These are phyloP conservation scores for Jackrogersella minutella DNA, from an alignment of 495 filamentous ascomycete species.

Conservation along the genomic window DNA sequence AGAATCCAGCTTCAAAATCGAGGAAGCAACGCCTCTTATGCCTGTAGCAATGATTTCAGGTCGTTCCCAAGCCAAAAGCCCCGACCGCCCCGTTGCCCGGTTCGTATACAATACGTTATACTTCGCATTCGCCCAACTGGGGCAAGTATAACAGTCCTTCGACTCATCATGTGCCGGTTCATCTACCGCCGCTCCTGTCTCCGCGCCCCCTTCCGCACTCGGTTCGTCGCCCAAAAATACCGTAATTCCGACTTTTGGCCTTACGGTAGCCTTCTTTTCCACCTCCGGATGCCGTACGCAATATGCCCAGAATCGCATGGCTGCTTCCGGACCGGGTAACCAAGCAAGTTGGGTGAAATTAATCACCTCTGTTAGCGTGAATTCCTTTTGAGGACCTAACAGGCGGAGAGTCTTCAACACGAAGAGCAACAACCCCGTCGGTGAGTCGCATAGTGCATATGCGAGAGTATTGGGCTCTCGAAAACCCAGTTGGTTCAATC, in stretches of 20 bases:
- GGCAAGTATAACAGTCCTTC: slow-evolving; percentile 48
- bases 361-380: slow-evolving; percentile 54
- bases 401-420: slow-evolving; percentile 50
- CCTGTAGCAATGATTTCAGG: slow-evolving; percentile 52
- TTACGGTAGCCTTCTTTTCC: slow-evolving; percentile 28
- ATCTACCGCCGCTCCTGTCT: slow-evolving; percentile 5
- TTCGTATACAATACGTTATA: slow-evolving; percentile 53
- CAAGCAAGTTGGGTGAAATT: slow-evolving; percentile 56
- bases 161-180: slow-evolving; percentile 7
- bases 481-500: slow-evolving; percentile 40
- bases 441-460: slow-evolving; percentile 63
- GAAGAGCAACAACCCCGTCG: slow-evolving; percentile 58
- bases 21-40: slow-evolving; percentile 48
- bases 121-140: slow-evolving; percentile 53
- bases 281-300: slow-evolving; percentile 46
- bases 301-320: slow-evolving; percentile 55
- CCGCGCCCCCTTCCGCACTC: background rate
- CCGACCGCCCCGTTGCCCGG: slow-evolving; percentile 43
- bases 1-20: slow-evolving; percentile 44
- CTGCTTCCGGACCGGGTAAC: slow-evolving; percentile 59
- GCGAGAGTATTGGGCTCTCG: slow-evolving; percentile 58
- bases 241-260: slow-evolving; percentile 52
- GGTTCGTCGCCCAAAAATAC: slow-evolving; percentile 50
- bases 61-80: slow-evolving; percentile 54
- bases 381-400: slow-evolving; percentile 43